Conservation (phyloP, 441 rosid species). For the Pelargonium myrrhifolium region DNA sequence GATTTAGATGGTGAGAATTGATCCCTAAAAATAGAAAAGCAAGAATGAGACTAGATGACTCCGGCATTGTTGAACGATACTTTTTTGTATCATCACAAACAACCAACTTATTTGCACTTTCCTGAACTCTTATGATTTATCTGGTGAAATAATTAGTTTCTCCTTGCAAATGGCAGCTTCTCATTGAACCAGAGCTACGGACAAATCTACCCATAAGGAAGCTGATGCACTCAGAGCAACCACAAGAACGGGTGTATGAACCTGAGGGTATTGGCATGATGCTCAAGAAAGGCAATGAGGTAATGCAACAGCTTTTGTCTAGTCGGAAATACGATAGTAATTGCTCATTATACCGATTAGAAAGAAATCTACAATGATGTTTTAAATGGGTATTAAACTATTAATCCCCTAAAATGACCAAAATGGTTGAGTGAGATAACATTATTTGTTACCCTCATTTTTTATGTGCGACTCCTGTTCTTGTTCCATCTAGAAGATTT, state of each 20-base stretch:
- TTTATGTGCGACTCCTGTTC: not conserved
- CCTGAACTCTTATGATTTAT: not conserved
- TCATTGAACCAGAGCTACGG: slow-evolving; percentile 67
- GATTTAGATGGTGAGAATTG: not conserved
- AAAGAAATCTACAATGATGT: not conserved
- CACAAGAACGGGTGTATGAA: slow-evolving; percentile 61
- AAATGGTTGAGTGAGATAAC: not conserved
- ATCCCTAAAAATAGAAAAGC: not conserved
- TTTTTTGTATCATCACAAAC: not conserved
- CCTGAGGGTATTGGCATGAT: slow-evolving; percentile 62
- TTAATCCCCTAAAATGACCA: not conserved
- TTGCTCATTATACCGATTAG: not conserved
- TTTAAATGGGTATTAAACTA: not conserved
- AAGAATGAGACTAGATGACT: not conserved
- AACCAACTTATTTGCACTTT: not conserved
- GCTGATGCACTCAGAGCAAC: slow-evolving; percentile 48
- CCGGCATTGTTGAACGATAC: not conserved
- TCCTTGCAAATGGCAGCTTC: slow-evolving; percentile 45
- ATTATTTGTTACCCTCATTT: not conserved
- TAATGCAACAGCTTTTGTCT: slow-evolving; percentile 21
- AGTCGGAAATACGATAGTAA: not conserved
- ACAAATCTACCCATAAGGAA: slow-evolving; percentile 71
- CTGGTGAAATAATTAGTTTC: not conserved
- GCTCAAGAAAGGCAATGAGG: slow-evolving; percentile 85
- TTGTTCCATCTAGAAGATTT: not conserved